These are phyloP conservation scores for Ceratocystis destructans DNA, from an alignment of 2,329 filamentous ascomycete species.

Conservation along the genomic window DNA sequence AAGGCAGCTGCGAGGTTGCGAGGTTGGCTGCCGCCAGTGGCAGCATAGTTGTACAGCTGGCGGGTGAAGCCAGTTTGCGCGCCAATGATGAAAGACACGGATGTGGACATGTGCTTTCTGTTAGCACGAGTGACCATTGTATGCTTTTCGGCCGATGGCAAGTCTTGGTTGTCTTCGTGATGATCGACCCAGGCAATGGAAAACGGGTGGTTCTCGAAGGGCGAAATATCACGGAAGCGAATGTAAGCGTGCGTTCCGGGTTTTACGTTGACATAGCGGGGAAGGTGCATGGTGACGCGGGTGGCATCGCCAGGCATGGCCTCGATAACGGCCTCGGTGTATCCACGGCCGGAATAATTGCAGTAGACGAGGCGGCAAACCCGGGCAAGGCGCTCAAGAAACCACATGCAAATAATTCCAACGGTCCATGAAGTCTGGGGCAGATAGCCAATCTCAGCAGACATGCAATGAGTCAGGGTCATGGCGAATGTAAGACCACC, in stretches of 20 bases:
- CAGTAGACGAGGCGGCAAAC: conserved; percentile 49
- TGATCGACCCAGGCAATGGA: conserved; percentile 63
- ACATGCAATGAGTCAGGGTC: conserved; percentile 64
- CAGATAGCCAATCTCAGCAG: conserved; percentile 52
- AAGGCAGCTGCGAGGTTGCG: conserved; percentile 58
- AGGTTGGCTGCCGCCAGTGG: conserved; percentile 35
- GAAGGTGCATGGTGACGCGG: conserved; percentile 55
- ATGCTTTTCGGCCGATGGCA: conserved; percentile 32
- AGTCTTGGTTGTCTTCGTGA: conserved; percentile 29
- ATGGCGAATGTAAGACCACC: conserved; percentile 54
- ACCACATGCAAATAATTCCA: conserved; percentile 64
- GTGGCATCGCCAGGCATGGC: conserved; percentile 55
- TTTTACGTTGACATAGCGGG: conserved; percentile 49
- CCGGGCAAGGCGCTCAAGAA: conserved; percentile 52
- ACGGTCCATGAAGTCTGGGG: conserved; percentile 64
- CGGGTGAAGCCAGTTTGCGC: conserved; percentile 82
- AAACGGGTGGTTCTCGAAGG: conserved; percentile 66
- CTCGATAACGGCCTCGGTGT: conserved; percentile 53
- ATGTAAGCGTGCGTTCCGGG: conserved; percentile 66
- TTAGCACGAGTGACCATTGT: conserved; percentile 27
- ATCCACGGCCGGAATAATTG: conserved; percentile 47
- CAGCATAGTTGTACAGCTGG: conserved; percentile 59
- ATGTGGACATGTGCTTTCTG: conserved; percentile 34
- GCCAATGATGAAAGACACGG: conserved; percentile 70
- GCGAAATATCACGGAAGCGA: conserved; percentile 50